Evolutionary conservation across 306 rosid genomes (phyloP), one percentile per base, ranked within the genome.

Genomic region (Prunus kanzakura): DNA sequence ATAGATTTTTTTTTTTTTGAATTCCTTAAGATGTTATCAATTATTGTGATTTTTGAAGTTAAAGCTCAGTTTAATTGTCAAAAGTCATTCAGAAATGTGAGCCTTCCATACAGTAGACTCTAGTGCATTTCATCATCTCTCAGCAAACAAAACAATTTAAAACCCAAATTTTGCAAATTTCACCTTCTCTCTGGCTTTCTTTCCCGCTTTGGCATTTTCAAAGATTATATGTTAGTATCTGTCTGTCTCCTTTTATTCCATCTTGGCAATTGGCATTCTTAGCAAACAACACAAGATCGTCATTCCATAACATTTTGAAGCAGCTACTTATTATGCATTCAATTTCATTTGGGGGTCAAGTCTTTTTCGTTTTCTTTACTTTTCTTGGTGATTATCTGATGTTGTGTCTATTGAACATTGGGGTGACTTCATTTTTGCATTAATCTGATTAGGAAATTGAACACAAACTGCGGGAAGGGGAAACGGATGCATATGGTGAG

Each of bases 401-500:
- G 10, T 15, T 30, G 18, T 46, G 5, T 18, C 20, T 1, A 18
- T 10, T 16, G 58, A 45, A 35, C 56, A 18, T 22, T 22, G 18
- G n/a, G 68, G 72, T 81, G 63, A 30, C 49, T 82, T 72, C 57
- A 38, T 30, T 50, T 77, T 75, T 83, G 75, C 65, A 23, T 75
- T 60, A 68, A 75, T 75, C 71, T 76, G 54, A 52, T 76, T 68
- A 90, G 97, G 88, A 87, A 79, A 72, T 85, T 76, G 91, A 86
- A 79, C 81, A 78, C 79, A 87, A 82, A 51, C 43, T 89, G 71
- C 82, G 75, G 58, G 91, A 81, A 74, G 87, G 89, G 47, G 91
- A 80, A 76, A 55, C 79, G 25, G 86, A 75, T 82, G 94, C 81
- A 41, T 93, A 86, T 55, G 89, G 80, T 23, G 93, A 89, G 30